Percentiles rank a stretch among this genome's conserved stretches.
phyloP scores from a whole-genome alignment of 2,329 filamentous ascomycete genomes.

The Epichloe gansuensis region DNA sequence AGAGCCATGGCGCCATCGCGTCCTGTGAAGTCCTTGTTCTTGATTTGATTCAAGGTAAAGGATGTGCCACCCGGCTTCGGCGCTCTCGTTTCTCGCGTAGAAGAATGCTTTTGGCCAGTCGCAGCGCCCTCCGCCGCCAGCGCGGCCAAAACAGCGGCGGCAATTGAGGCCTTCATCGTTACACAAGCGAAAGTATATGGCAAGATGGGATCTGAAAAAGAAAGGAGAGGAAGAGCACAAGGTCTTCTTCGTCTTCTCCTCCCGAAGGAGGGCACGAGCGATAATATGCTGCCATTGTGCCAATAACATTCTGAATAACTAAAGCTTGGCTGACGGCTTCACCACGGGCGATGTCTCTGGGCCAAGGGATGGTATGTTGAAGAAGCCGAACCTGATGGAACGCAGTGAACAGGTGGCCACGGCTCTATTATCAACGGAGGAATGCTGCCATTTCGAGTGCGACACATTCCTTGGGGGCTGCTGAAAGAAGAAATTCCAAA shows the following conservation, averaged over 20 bases:
- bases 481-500: background rate
- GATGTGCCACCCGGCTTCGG: background rate
- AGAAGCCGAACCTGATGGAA: background rate
- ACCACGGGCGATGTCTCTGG: background rate
- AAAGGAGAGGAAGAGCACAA: background rate
- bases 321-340: background rate
- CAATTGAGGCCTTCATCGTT: conserved; percentile 5
- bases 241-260: background rate
- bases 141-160: conserved; percentile 1
- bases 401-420: background rate
- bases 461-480: background rate
- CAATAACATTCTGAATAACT: background rate
- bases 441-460: background rate
- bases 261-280: too few species aligned
- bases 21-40: conserved; percentile 22
- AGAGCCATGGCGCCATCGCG: conserved; percentile 20
- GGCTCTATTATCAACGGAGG: background rate
- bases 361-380: background rate
- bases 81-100: background rate
- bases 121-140: conserved; percentile 7
- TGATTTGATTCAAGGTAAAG: conserved; percentile 21
- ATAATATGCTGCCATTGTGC: too few species aligned
- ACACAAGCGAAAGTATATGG: too few species aligned
- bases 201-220: too few species aligned
- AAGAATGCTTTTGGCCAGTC: background rate